Conservation (phyloP, 495 filamentous ascomycete species). For the Podospora appendiculata region DNA sequence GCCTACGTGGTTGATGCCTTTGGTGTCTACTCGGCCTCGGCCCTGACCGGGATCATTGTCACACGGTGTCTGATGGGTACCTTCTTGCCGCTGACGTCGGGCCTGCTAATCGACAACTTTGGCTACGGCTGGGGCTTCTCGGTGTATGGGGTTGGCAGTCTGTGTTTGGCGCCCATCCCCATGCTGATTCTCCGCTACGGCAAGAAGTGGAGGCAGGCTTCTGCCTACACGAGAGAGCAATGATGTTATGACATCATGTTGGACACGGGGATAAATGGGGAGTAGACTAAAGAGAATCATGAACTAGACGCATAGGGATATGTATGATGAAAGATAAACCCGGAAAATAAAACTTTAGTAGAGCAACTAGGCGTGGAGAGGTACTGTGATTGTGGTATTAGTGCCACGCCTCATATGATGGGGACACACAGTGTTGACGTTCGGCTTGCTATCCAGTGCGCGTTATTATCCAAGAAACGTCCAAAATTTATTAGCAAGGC, state of each 20-base stretch:
- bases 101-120: conserved; percentile 32
- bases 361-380: too few relatives aligned
- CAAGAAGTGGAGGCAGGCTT: conserved; percentile 38
- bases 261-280: too few relatives aligned
- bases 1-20: conserved; percentile 54
- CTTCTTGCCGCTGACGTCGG: conserved; percentile 41
- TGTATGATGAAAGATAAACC: too few relatives aligned
- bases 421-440: too few relatives aligned
- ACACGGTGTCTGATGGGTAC: conserved; percentile 46
- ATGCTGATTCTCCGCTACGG: conserved; percentile 43
- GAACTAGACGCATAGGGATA: too few relatives aligned
- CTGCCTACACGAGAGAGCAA: conserved; percentile 32
- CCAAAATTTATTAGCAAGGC: too few relatives aligned
- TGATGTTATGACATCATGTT: neutral
- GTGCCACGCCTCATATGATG: too few relatives aligned
- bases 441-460: too few relatives aligned
- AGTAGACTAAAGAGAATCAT: too few relatives aligned
- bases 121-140: conserved; percentile 45
- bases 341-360: too few relatives aligned
- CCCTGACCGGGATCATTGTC: conserved; percentile 49
- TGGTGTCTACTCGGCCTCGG: conserved; percentile 45
- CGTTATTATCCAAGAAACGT: too few relatives aligned
- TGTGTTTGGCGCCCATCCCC: conserved; percentile 43
- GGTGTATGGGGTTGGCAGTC: conserved; percentile 27
- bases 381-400: too few relatives aligned